Evolutionary conservation across 768 basidiomycete genomes (phyloP).

Genomic region (Auricularia sp.): DNA sequence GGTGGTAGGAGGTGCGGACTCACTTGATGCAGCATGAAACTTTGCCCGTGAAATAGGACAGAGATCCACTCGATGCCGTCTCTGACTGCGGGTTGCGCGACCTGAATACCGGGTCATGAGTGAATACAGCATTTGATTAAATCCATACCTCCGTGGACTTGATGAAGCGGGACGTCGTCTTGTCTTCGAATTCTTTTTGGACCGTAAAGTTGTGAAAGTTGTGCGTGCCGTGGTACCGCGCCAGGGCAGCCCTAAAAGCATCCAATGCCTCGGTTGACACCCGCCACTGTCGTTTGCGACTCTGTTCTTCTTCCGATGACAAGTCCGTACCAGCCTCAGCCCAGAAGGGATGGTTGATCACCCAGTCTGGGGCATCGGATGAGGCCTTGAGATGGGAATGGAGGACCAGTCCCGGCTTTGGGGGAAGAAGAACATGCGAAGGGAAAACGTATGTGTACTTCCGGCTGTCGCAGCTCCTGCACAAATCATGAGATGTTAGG

Average conservation of each 20-base stretch:
- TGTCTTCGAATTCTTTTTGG: slow-evolving; percentile 72
- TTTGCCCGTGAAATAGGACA: slow-evolving; percentile 89
- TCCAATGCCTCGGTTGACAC: slow-evolving; percentile 43
- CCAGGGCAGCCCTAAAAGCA: slow-evolving; percentile 43
- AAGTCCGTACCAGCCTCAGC: slow-evolving; percentile 24
- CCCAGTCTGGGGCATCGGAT: slow-evolving; percentile 19
- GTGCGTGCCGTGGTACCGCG: slow-evolving; percentile 76
- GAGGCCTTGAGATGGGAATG: slow-evolving; percentile 29
- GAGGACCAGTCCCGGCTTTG: slow-evolving; percentile 61
- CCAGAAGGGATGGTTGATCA: slow-evolving; percentile 56
- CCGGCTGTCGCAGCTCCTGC: slow-evolving; percentile 83
- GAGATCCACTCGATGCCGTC: slow-evolving; percentile 93
- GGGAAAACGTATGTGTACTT: slow-evolving; percentile 98
- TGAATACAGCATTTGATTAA: slow-evolving; percentile 31
- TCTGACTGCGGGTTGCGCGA: slow-evolving; percentile 74
- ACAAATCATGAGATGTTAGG: slow-evolving; percentile 2
- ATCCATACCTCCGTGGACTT: slow-evolving; percentile 64
- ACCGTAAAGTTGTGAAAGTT: slow-evolving; percentile 99
- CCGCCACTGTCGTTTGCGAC: slow-evolving; percentile 67
- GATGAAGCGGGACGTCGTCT: slow-evolving; percentile 79
- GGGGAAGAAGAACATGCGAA: slow-evolving; percentile 84
- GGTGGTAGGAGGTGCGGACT: slow-evolving; percentile 14
- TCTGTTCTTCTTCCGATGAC: slow-evolving; percentile 46
- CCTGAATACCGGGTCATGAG: slow-evolving; percentile 27
- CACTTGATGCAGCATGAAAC: slow-evolving; percentile 98